Evolutionary conservation across 78 protist species (phyloP), one percentile per base, ranked within the genome.

Genomic region (Andalucia godoyi): DNA sequence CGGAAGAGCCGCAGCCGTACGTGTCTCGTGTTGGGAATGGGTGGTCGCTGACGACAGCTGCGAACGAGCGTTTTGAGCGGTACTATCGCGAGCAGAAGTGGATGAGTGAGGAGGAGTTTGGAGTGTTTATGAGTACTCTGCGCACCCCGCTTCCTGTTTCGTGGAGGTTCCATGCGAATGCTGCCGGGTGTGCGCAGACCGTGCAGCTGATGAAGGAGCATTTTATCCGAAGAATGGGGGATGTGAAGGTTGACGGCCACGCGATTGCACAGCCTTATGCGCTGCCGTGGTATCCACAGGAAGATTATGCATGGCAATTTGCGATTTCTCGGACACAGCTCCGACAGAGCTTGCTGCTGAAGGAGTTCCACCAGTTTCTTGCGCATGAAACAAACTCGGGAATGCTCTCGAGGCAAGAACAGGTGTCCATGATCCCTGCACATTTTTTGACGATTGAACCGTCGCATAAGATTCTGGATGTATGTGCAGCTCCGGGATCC

Each of bases 401-500:
- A 6, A 49, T 40, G 10, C 9, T 43, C 9, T 8, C 74, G 8
- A 43, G 17, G 40, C 90, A 85, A 27, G 90, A 85, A 32, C 76
- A 51, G 1, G 90, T 75, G 32, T 53, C 72, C 36, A 75, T 78
- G 77, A 10, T 85, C 38, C 90, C 85, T 3, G 78, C 79, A 7
- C 50, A 70, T 9, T 53, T 72, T 50, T 30, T 74, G 45, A 71
- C 42, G 54, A 50, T 65, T 8, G 29, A 74, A 49, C 70, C 73
- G 32, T 45, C 34, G 29, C 70, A 64, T 67, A 2, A 53, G 32
- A 87, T 93, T 13, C 66, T 93, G 4, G 98, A 97, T 84, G 81
- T 93, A 94, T 95, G 99, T 68, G 98, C 99, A 38, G 98, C 98
- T 0, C 98, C 99, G 5, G 99, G 99, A 13, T 79, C 91, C 45